These are phyloP conservation scores for Claviceps sp. DNA, from an alignment of 2,329 filamentous ascomycete genomes.

Conservation along the genomic window DNA sequence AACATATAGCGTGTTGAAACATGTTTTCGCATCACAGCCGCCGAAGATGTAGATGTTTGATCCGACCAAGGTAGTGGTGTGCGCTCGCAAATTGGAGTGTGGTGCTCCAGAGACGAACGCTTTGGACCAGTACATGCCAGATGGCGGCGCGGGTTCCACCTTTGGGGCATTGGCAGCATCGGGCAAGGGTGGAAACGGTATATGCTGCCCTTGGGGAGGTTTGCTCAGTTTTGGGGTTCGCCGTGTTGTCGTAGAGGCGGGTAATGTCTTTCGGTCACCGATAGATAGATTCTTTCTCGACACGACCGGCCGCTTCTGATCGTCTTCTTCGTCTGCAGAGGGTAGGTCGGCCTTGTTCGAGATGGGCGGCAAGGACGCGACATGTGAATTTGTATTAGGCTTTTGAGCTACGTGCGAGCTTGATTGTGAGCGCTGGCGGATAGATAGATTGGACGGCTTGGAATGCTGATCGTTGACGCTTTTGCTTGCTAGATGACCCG, in stretches of 20 bases:
- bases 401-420: slow-evolving; percentile 23
- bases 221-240: slow-evolving; percentile 10
- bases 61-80: slow-evolving; percentile 52
- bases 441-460: slow-evolving; percentile 37
- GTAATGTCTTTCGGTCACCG: slow-evolving; percentile 17
- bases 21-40: slow-evolving; percentile 51
- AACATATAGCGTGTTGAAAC: slow-evolving; percentile 58
- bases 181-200: slow-evolving; percentile 42
- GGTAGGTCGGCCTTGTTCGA: slow-evolving; percentile 14
- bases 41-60: slow-evolving; percentile 57
- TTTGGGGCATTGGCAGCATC: slow-evolving; percentile 43
- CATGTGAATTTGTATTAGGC: slow-evolving; percentile 13
- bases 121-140: slow-evolving; percentile 60
- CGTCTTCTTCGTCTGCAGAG: slow-evolving; percentile 15
- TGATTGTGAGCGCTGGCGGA: slow-evolving; percentile 42
- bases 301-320: slow-evolving; percentile 15
- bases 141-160: slow-evolving; percentile 49
- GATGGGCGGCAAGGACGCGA: slow-evolving; percentile 12
- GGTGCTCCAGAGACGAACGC: slow-evolving; percentile 49
- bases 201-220: slow-evolving; percentile 26
- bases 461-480: slow-evolving; percentile 35
- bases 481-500: slow-evolving; percentile 46
- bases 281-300: background rate
- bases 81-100: slow-evolving; percentile 49
- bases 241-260: slow-evolving; percentile 8